Conservation (phyloP, 1,284 basidiomycete genomes). For the Schizophyllum commune region DNA sequence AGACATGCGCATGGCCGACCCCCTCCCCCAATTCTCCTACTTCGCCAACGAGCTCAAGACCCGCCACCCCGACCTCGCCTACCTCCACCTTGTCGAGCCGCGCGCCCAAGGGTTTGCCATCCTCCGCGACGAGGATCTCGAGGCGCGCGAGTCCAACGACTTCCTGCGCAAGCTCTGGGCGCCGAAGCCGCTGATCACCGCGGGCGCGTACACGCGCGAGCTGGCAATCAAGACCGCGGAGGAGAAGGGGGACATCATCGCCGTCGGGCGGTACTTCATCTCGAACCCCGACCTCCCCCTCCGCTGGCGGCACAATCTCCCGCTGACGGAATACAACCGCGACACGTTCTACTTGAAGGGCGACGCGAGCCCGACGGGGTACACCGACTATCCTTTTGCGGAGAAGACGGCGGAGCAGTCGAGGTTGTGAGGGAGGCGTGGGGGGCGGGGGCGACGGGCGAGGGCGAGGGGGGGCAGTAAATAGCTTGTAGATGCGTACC, state of each 20-base stretch:
- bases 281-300: constrained; percentile 15
- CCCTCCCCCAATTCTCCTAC: constrained; percentile 34
- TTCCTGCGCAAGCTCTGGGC: constrained; percentile 12
- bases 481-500: too few species aligned
- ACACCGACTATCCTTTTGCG: too few species aligned
- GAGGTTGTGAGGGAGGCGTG: too few species aligned
- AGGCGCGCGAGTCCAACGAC: constrained; percentile 13
- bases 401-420: too few species aligned
- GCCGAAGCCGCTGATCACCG: constrained; percentile 15
- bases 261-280: constrained; percentile 36
- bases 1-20: constrained; percentile 33
- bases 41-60: constrained; percentile 27
- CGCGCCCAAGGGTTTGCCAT: constrained; percentile 17
- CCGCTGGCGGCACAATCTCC: not conserved
- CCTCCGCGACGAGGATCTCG: not conserved
- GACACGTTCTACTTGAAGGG: not conserved
- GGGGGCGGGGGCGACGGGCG: too few species aligned
- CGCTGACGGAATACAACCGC: not conserved
- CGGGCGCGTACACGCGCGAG: constrained; percentile 23
- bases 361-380: not conserved
- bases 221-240: constrained; percentile 30
- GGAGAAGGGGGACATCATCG: constrained; percentile 24
- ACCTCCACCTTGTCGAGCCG: constrained; percentile 43
- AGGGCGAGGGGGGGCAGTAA: too few species aligned
- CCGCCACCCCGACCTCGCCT: constrained; percentile 24